These are phyloP conservation scores for Albizia julibrissin DNA, from an alignment of 306 rosid genomes.

Conservation along the genomic window DNA sequence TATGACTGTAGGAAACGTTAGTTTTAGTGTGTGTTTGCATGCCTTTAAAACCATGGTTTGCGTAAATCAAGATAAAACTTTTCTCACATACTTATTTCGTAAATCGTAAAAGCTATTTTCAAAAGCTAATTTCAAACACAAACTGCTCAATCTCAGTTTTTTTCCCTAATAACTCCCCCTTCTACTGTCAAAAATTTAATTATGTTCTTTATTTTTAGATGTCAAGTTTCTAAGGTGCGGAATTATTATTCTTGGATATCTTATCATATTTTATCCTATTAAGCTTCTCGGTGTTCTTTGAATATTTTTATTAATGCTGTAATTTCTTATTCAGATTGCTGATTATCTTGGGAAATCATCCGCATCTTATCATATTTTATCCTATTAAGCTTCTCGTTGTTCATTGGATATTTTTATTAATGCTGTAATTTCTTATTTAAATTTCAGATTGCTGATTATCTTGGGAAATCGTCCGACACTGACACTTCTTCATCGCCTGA, in stretches of 20 bases:
- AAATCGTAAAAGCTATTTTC: no score
- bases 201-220: background rate
- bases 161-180: background rate
- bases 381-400: background rate
- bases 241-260: background rate
- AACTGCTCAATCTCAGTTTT: background rate
- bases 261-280: background rate
- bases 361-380: constrained; percentile 21
- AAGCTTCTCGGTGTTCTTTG: background rate
- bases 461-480: constrained; percentile 77
- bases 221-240: background rate
- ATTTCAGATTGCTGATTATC: constrained; percentile 77
- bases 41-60: no score
- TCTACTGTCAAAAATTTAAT: background rate
- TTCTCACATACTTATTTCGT: no score
- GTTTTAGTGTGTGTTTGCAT: no score
- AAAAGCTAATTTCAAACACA: no score
- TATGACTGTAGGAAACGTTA: background rate
- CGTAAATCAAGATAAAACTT: no score
- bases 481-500: constrained; percentile 80
- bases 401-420: background rate
- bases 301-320: background rate
- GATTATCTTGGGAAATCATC: constrained; percentile 87
- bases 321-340: constrained; percentile 57
- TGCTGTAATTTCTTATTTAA: constrained; percentile 8